Evolutionary conservation across 1,284 basidiomycete species (phyloP).

Genomic region (Abortiporus biennis): DNA sequence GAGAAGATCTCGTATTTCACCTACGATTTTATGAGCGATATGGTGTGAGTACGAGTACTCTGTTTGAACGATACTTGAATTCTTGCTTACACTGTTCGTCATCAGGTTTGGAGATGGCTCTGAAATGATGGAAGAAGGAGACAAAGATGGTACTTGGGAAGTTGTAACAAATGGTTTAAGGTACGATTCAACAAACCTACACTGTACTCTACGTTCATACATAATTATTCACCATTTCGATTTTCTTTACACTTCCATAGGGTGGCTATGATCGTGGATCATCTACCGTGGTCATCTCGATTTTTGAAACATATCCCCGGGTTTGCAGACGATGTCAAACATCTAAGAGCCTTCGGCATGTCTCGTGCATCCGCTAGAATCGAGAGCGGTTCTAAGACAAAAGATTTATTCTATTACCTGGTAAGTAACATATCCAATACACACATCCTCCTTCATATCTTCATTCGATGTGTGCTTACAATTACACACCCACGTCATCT

Average conservation of each 20-base stretch:
- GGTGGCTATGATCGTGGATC: conserved; percentile 4
- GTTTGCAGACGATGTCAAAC: conserved; percentile 9
- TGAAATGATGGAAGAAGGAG: conserved; percentile 20
- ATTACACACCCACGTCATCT: no score
- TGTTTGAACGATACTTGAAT: no score
- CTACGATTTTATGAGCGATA: conserved; percentile 36
- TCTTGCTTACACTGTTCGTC: neutral
- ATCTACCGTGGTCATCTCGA: conserved; percentile 9
- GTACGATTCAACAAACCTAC: no score
- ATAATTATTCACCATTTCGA: neutral
- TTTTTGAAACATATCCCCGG: conserved; percentile 4
- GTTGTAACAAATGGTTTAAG: conserved; percentile 9
- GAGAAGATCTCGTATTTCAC: conserved; percentile 29
- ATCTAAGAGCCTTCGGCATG: conserved; percentile 13
- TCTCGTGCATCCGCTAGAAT: conserved; percentile 2
- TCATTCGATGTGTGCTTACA: no score
- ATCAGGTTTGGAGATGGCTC: conserved; percentile 13
- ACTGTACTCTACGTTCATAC: no score
- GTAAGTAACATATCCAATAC: conserved; percentile 7
- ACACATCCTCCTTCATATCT: no score
- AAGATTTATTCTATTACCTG: conserved; percentile 16
- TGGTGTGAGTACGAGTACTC: conserved; percentile 20
- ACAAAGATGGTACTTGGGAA: conserved; percentile 11
- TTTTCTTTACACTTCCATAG: conserved; percentile 3
- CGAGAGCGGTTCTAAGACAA: conserved; percentile 7